Base-by-base conservation (phyloP, 495 filamentous ascomycete genomes). In the Amphirosellinia nigrospora region DNA sequence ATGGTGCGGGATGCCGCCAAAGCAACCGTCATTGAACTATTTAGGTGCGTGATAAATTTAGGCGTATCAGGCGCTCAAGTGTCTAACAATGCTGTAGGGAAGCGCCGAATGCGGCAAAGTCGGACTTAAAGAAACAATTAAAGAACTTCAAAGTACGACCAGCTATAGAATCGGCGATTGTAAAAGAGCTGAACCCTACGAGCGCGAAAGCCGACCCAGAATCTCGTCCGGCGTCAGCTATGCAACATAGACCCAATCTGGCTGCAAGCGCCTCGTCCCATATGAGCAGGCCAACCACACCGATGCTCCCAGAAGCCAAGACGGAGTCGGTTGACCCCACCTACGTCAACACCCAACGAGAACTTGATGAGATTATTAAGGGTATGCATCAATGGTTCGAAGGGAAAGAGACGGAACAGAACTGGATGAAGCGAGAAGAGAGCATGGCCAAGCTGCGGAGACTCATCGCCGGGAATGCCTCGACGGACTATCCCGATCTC, bases 401-500 rank as follows among this genome's bases (percentile, higher is more conserved):
- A 71, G 95, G 94, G 46, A 93, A 86, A 74, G 96, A 99, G 80
- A 89, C 91, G 0, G 96, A 98, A 74, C 85, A 90, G 32, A 99
- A 99, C 74, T 99, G 96, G 94, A 74, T 90, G 73, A 87, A 89
- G 64, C 86, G 96, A 76, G 95, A 98, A 73, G 91, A 94, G 81
- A 90, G 85, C 74, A 84, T 92, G 32, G 84, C 86, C 23, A 93
- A 91, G 66, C 78, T 98, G 11, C 89, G 95, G 36, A 87, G 89
- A 71, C 83, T 98, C 21, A 89, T 90, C 10, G 89, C 89, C 61
- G 96, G 96, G 52, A 99, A 98, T 79, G 93, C 91, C 6, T 89
- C 92, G 8, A 86, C 88, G 21, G 92, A 96, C 58, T 97, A 90
- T 73, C 85, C 87, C 28, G 86, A 89, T 41, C 80, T 85, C 3